A percentile compares a stretch with the other conserved stretches of the same genome.
phyloP scores from a whole-genome alignment of 1,284 basidiomycete genomes.

The Leccinum pallidistipes region DNA sequence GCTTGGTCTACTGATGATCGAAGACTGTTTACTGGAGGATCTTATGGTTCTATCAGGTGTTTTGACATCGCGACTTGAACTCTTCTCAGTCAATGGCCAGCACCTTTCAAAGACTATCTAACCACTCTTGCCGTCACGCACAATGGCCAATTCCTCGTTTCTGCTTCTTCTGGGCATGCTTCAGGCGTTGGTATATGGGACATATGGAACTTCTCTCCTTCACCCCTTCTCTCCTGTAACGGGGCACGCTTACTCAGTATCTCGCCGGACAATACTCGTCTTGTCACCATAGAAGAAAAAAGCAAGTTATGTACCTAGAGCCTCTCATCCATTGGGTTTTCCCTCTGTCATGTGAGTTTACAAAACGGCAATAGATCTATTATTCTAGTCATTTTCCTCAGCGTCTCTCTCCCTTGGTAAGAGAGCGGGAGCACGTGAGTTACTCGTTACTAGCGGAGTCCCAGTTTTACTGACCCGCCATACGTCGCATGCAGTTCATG shows the following conservation, averaged over 20 bases:
- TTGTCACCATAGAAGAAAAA: slow-evolving; percentile 1
- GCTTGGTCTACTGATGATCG: slow-evolving; percentile 13
- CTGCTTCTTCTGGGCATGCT: slow-evolving; percentile 8
- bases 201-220: not conserved
- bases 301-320: not conserved
- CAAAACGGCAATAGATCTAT: not conserved
- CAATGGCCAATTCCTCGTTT: slow-evolving; percentile 9
- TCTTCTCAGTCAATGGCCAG: not conserved
- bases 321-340: not conserved
- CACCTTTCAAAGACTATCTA: slow-evolving; percentile 1
- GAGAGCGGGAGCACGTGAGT: slow-evolving; percentile 7
- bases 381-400: not conserved
- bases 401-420: slow-evolving; percentile 1
- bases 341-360: slow-evolving; percentile 1
- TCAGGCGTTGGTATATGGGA: slow-evolving; percentile 15
- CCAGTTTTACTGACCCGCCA: not conserved
- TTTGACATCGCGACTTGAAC: slow-evolving; percentile 1
- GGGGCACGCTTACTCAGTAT: not conserved
- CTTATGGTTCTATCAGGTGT: slow-evolving; percentile 3
- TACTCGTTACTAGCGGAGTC: not conserved
- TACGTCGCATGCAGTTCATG: slow-evolving; percentile 6
- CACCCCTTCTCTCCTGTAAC: not conserved
- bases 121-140: slow-evolving; percentile 6
- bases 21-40: slow-evolving; percentile 8
- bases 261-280: slow-evolving; percentile 2